Evolutionary conservation across 139 green algal species (phyloP), one percentile per base, ranked within the genome.

Genomic region (Zygnema cylindricum): DNA sequence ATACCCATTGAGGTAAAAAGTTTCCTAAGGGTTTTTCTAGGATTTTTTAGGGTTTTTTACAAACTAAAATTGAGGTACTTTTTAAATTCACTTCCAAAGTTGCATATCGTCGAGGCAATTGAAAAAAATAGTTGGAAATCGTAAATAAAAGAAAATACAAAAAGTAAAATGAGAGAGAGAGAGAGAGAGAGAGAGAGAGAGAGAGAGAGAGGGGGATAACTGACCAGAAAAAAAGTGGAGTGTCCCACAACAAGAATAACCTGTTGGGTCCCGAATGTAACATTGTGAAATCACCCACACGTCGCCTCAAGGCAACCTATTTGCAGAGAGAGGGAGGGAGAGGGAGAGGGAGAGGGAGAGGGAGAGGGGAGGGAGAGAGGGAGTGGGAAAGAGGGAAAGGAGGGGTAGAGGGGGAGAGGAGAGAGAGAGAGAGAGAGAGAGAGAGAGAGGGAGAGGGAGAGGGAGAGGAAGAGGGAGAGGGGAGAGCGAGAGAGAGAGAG

Each of bases 31-130:
- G 30, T 30, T 73, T 30, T 25, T 73, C 57, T n/a, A n/a, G n/a
- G n/a, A n/a, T n/a, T n/a, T n/a, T n/a, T n/a, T n/a, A n/a, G n/a
- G n/a, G n/a, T n/a, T n/a, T n/a, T n/a, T n/a, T n/a, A n/a, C n/a
- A n/a, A n/a, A n/a, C n/a, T n/a, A n/a, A 73, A 73, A 35, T 73
- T 73, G 57, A 73, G 57, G 25, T 73, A 73, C 57, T 73, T 73
- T 73, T 35, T 30, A 35, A 30, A 25, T 30, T 30, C 30, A 35
- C 57, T 73, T 73, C 57, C 57, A 30, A 73, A 73, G 57, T 30
- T 73, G 57, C 25, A 35, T 30, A 35, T 73, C 57, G 57, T 30
- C 57, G 30, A 73, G 57, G 30, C 57, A 35, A 30, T 73, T 30
- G 25, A 73, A 73, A 30, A 25, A 73, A 30, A 35, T 30, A 73